Evolutionary conservation across 2,329 filamentous ascomycete species (phyloP).

Genomic region (Beauveria pseudobassiana): DNA sequence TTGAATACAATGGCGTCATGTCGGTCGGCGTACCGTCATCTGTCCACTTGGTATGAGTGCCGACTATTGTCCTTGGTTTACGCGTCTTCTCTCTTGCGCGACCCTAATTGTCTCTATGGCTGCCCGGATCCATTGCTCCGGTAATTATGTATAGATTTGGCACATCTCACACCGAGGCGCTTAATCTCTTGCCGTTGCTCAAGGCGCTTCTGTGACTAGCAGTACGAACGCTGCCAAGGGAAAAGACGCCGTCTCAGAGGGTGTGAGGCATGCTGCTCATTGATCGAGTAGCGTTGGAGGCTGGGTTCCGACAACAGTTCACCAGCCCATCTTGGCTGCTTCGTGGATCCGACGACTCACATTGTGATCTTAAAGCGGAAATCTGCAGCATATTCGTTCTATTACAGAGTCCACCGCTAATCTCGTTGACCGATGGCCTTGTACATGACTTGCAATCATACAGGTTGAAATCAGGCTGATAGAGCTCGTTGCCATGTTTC

Average conservation of each 20-base stretch:
- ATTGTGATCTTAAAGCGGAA: neutral
- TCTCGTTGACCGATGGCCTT: neutral
- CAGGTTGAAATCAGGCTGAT: neutral
- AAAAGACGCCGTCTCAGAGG: too few relatives aligned
- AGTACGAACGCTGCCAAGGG: too few relatives aligned
- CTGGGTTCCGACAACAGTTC: neutral
- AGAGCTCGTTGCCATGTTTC: neutral
- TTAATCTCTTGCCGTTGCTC: constrained; percentile 14
- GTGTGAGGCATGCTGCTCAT: too few relatives aligned
- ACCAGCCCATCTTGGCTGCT: neutral
- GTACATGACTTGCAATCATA: too few relatives aligned
- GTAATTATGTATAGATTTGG: too few relatives aligned
- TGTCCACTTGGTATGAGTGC: constrained; percentile 8
- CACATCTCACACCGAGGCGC: neutral
- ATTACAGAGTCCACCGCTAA: too few relatives aligned
- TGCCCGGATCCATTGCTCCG: too few relatives aligned
- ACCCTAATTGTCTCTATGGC: neutral
- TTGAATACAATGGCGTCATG: neutral
- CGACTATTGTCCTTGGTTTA: neutral
- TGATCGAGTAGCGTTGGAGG: neutral
- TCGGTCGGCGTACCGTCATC: constrained; percentile 12
- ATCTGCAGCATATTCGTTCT: neutral
- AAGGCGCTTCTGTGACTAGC: constrained; percentile 11
- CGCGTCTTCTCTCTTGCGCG: neutral
- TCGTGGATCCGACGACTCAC: neutral